Evolutionary conservation across 805 yeast genomes (phyloP).

Genomic region (Candida maris): DNA sequence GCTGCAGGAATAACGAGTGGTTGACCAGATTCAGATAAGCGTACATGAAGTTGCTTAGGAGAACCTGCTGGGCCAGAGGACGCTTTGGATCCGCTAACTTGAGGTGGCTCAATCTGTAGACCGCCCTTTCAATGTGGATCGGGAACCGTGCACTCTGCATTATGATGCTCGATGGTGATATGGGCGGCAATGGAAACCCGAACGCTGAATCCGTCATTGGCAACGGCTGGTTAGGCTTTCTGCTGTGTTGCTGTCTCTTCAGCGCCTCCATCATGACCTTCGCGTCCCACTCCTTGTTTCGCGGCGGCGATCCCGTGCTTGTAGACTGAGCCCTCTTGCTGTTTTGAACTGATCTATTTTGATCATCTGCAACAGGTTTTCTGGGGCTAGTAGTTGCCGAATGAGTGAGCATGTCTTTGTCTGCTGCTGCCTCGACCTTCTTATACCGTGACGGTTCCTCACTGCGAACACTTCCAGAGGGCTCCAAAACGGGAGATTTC

Average conservation of each 20-base stretch:
- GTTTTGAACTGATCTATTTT: not conserved
- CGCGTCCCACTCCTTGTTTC: constrained; percentile 11
- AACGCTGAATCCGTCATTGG: constrained; percentile 75
- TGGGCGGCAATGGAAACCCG: constrained; percentile 83
- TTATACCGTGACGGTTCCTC: not conserved
- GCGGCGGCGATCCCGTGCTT: constrained; percentile 7
- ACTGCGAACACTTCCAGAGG: not conserved
- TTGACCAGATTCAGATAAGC: constrained; percentile 92
- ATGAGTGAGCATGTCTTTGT: not conserved
- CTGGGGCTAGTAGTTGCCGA: too few species aligned
- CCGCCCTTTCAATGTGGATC: constrained; percentile 92
- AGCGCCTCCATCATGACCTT: constrained; percentile 25
- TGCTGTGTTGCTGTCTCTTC: constrained; percentile 26
- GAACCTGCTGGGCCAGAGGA: constrained; percentile 86
- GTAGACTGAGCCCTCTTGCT: constrained; percentile 1
- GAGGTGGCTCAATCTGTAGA: constrained; percentile 86
- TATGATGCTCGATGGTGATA: constrained; percentile 68
- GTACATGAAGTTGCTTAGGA: constrained; percentile 94
- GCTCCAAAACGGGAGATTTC: constrained; percentile 1
- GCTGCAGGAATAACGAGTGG: constrained; percentile 79
- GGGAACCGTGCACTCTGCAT: constrained; percentile 89
- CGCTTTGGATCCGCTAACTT: constrained; percentile 93
- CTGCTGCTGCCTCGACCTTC: not conserved
- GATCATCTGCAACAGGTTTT: not conserved
- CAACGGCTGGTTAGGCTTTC: constrained; percentile 53